phyloP scores from a whole-genome alignment of 106 monocot genomes.

The Dactylorhiza incarnata region DNA sequence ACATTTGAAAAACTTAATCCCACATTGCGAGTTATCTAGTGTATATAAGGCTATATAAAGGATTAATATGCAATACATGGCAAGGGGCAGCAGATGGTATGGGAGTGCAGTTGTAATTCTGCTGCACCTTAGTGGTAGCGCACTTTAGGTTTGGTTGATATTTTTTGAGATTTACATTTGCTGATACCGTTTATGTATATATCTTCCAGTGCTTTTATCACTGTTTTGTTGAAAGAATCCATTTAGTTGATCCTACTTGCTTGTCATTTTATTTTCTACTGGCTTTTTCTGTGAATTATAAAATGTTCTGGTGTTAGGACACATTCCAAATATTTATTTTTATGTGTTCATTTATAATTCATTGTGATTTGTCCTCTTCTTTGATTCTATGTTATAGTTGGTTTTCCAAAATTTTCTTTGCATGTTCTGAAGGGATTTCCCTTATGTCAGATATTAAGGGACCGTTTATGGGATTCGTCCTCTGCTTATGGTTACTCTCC shows the following conservation, averaged over 20 bases:
- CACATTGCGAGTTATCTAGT: too few relatives aligned
- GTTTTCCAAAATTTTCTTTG: background rate
- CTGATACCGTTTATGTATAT: background rate
- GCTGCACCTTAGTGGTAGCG: too few relatives aligned
- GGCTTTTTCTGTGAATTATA: background rate
- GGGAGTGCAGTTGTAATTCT: too few relatives aligned
- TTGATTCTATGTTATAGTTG: background rate
- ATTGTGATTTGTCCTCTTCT: background rate
- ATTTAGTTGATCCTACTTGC: background rate
- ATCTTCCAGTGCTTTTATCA: background rate
- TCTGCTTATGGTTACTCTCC: slow-evolving; percentile 47
- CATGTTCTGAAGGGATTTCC: slow-evolving; percentile 2
- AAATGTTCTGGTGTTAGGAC: background rate
- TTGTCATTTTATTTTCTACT: background rate
- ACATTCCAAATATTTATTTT: background rate
- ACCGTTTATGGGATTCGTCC: slow-evolving; percentile 57
- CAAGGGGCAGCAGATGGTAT: too few relatives aligned
- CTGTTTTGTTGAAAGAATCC: background rate
- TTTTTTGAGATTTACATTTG: too few relatives aligned
- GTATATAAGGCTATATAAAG: too few relatives aligned
- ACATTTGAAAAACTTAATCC: too few relatives aligned
- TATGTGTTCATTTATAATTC: background rate
- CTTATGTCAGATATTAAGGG: slow-evolving; percentile 9
- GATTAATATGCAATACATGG: too few relatives aligned
- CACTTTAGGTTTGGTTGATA: too few relatives aligned